Conservation (phyloP, 1,139 yeast species). For the Diutina pseudorugosa region DNA sequence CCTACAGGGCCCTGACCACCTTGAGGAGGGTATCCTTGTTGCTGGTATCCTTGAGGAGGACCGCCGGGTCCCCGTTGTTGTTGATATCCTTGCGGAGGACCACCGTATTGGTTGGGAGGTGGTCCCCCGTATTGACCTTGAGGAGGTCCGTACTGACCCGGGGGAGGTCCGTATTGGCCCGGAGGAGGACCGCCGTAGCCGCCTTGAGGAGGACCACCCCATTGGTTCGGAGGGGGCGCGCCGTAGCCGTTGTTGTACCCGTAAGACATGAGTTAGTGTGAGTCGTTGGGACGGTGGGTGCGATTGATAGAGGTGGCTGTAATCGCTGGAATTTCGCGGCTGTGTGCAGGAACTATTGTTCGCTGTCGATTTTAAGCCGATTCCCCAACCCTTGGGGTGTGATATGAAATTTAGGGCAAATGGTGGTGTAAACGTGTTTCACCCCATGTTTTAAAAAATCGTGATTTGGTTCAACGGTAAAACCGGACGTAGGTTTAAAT, state of each 20-base stretch:
- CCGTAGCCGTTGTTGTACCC: background rate
- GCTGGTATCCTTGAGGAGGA: too few species aligned
- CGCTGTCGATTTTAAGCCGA: too few species aligned
- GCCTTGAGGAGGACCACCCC: background rate
- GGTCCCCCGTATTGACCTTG: constrained; percentile 8
- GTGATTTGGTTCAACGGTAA: too few species aligned
- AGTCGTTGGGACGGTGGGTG: too few species aligned
- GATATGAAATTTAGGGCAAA: too few species aligned
- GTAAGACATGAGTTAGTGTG: background rate
- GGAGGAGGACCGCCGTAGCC: background rate
- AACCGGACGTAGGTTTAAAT: too few species aligned
- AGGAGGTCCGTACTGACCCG: constrained; percentile 6
- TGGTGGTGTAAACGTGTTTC: too few species aligned
- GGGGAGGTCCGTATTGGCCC: constrained; percentile 8
- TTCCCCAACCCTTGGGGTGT: too few species aligned
- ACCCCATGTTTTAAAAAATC: too few species aligned
- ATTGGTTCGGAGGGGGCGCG: background rate
- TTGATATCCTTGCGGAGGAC: background rate
- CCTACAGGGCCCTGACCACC: constrained; percentile 7
- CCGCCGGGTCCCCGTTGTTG: background rate
- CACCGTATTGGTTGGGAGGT: background rate
- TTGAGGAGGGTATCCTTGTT: constrained; percentile 8
- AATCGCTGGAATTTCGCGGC: background rate
- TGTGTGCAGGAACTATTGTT: background rate
- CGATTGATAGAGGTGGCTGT: too few species aligned